Evolutionary conservation across 208 protist species (phyloP).

Genomic region (Leishmania mexicana): DNA sequence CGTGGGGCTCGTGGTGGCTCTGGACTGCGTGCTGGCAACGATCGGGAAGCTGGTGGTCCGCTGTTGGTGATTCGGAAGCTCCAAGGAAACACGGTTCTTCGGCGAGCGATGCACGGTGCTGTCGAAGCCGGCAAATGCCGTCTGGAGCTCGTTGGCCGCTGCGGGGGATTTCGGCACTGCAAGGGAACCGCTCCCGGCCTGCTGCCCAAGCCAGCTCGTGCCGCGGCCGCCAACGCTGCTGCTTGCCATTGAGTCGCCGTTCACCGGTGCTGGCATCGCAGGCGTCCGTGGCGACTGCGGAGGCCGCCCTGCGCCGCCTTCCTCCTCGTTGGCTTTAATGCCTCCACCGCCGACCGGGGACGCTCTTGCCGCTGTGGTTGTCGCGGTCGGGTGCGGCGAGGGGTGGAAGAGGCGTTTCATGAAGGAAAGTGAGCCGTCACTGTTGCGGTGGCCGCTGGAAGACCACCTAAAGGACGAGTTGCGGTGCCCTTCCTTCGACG

Average conservation of each 20-base stretch:
- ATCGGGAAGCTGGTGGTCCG: background rate
- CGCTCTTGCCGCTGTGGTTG: background rate
- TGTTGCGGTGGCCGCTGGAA: background rate
- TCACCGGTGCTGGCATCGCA: background rate
- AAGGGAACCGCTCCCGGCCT: background rate
- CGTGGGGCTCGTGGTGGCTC: background rate
- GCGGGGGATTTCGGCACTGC: background rate
- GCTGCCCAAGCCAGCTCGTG: background rate
- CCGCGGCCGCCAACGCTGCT: background rate
- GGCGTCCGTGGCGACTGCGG: background rate
- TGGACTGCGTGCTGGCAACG: background rate
- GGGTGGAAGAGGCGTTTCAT: constrained; percentile 26
- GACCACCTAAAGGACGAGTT: constrained; percentile 17
- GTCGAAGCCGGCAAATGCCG: constrained; percentile 25
- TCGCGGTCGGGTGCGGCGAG: constrained; percentile 1
- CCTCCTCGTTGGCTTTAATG: background rate
- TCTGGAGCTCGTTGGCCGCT: constrained; percentile 4
- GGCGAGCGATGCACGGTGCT: constrained; percentile 10
- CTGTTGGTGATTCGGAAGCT: background rate
- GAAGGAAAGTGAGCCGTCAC: constrained; percentile 24
- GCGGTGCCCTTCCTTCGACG: constrained; percentile 10
- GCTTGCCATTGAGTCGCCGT: background rate
- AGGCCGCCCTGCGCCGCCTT: background rate
- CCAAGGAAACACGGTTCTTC: background rate
- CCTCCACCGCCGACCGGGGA: background rate